Conservation (phyloP, 257 asterid genomes). For the Fraxinus americana region DNA sequence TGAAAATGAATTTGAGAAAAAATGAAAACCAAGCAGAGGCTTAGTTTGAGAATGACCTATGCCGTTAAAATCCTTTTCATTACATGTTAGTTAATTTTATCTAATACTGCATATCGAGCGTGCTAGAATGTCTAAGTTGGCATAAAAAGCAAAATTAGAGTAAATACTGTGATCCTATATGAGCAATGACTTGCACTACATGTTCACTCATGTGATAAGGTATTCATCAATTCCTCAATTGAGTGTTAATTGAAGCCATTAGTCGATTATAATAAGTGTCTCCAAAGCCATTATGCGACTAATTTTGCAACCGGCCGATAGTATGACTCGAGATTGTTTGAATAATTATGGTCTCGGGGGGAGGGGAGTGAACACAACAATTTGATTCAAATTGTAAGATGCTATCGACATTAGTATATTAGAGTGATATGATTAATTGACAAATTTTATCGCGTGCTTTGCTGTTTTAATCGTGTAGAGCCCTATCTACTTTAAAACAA, state of each 20-base stretch:
- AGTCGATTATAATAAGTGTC: neutral
- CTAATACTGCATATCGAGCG: too few relatives aligned
- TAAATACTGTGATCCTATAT: neutral
- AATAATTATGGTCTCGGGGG: neutral
- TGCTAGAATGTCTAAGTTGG: too few relatives aligned
- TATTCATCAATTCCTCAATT: slow-evolving; percentile 15
- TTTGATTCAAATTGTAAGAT: neutral
- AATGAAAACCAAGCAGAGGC: neutral
- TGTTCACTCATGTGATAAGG: slow-evolving; percentile 41
- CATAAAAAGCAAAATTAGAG: too few relatives aligned
- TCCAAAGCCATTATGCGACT: too few relatives aligned
- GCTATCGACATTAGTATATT: neutral
- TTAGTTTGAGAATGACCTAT: too few relatives aligned
- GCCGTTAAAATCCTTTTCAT: neutral
- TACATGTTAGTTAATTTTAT: slow-evolving; percentile 17
- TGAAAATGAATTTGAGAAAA: neutral
- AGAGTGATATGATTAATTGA: too few relatives aligned
- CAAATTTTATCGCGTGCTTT: too few relatives aligned
- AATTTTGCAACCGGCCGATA: too few relatives aligned
- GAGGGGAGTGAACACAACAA: too few relatives aligned
- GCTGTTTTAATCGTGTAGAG: too few relatives aligned
- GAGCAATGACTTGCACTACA: slow-evolving; percentile 20
- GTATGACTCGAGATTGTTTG: neutral
- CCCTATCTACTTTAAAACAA: too few relatives aligned
- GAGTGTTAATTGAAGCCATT: neutral